Evolutionary conservation across 1,284 basidiomycete species (phyloP), one percentile per base, ranked within the genome.

Genomic region (Mrakiaceae sp.): DNA sequence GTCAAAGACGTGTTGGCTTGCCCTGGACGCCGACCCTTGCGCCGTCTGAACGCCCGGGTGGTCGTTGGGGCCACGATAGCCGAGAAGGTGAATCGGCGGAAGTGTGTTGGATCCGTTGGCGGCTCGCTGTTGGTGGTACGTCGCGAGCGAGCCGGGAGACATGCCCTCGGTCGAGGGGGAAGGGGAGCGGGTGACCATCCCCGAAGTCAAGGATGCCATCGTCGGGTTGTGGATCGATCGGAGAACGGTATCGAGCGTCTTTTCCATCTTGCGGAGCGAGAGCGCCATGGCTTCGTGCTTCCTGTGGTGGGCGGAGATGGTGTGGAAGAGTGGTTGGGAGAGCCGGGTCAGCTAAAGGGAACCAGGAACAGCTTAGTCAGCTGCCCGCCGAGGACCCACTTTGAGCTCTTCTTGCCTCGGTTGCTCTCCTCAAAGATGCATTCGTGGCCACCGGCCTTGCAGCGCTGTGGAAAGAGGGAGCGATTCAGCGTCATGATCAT

Each of bases 401-500:
- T 90, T 69, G 86, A 85, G 57, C 88, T 86, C n/a, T 90, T 84
- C 74, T 92, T 94, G 51, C 94, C 93, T 58, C 93, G 83, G 74
- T 95, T 92, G 4, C 88, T 91, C 74, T 95, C 92, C 76, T 96
- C 91, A 70, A 97, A 97, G 55, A 95, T 83, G 72, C 93, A 97
- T 69, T 93, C 88, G 72, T 93, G 90, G 63, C 52, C 46, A 27
- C 90, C 88, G 0, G 85, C 78, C 67, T 82, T 80, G 73, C 78
- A 80, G 9, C 78, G 73, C 72, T 78, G 67, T 8, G 39, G 11
- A 27, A 27, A 16, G 50, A 51, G 48, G 55, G 57, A 55, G 27
- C 16, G 12, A 44, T 27, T 5, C 1, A 7, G 56, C 39, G 62
- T 57, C 43, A 68, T 66, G 47, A 51, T 56, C 7, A 64, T 60